Conservation (phyloP, 1,284 basidiomycete genomes). For the Somion occarium region DNA sequence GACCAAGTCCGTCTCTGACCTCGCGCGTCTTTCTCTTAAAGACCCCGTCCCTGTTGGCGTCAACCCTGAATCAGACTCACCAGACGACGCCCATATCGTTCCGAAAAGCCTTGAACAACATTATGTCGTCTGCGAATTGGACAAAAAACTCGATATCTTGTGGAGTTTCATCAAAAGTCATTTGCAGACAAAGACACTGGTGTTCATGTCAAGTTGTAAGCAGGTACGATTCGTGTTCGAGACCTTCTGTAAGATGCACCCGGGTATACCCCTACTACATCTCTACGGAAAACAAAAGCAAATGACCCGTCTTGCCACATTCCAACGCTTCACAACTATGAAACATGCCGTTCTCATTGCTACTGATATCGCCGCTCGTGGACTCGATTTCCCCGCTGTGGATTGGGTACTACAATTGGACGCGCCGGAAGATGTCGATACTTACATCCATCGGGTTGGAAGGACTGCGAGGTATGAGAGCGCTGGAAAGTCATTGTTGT, state of each 20-base stretch:
- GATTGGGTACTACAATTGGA: slow-evolving; percentile 99
- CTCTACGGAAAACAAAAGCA: slow-evolving; percentile 98
- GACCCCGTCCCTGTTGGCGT: slow-evolving; percentile 79
- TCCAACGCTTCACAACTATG: slow-evolving; percentile 75
- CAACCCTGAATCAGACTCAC: slow-evolving; percentile 36
- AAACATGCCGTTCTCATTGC: slow-evolving; percentile 85
- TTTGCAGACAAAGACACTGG: slow-evolving; percentile 86
- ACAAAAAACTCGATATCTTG: slow-evolving; percentile 87
- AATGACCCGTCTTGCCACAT: slow-evolving; percentile 78
- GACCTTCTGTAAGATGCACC: slow-evolving; percentile 93
- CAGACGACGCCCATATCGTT: slow-evolving; percentile 25
- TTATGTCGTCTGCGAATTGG: slow-evolving; percentile 82
- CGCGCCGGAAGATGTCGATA: slow-evolving; percentile 96
- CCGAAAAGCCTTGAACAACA: slow-evolving; percentile 84
- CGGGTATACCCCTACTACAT: slow-evolving; percentile 87
- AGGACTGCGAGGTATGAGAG: slow-evolving; percentile 93
- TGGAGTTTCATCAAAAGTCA: slow-evolving; percentile 97
- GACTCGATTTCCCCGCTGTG: slow-evolving; percentile 94
- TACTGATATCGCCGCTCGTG: slow-evolving; percentile 97
- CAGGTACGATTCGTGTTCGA: slow-evolving; percentile 98
- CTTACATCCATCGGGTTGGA: slow-evolving; percentile 96
- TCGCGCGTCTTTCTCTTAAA: slow-evolving; percentile 87
- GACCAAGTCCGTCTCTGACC: slow-evolving; percentile 84
- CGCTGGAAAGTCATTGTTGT: slow-evolving; percentile 81
- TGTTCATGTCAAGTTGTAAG: slow-evolving; percentile 95